Evolutionary conservation across 2,329 filamentous ascomycete genomes (phyloP).

Genomic region (Lachnellula arida): DNA sequence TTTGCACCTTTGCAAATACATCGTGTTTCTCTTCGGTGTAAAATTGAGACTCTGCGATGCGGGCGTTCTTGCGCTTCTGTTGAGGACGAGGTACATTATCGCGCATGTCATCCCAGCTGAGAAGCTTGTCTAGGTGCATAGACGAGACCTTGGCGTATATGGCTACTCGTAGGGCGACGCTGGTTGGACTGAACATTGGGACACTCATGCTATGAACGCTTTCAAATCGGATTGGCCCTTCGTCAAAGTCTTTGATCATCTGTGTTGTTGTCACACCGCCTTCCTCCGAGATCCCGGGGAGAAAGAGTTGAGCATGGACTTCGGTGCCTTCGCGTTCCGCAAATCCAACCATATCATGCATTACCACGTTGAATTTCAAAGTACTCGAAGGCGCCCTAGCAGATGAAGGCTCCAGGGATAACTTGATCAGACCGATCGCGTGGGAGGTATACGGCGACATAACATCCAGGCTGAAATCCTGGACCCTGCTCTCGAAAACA

Average conservation of each 20-base stretch:
- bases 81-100: constrained; percentile 63
- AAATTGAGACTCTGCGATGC: constrained; percentile 88
- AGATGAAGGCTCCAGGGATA: constrained; percentile 89
- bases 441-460: constrained; percentile 89
- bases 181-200: constrained; percentile 69
- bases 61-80: constrained; percentile 47
- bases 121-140: constrained; percentile 93
- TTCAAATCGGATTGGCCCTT: constrained; percentile 87
- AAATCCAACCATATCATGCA: constrained; percentile 94
- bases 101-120: constrained; percentile 98
- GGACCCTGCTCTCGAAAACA: constrained; percentile 90
- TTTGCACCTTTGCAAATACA: constrained; percentile 79
- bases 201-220: constrained; percentile 98
- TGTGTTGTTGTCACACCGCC: constrained; percentile 92
- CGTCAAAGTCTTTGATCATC: constrained; percentile 91
- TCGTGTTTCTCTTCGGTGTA: constrained; percentile 93
- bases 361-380: constrained; percentile 96
- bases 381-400: constrained; percentile 88
- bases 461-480: constrained; percentile 89
- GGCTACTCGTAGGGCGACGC: constrained; percentile 75
- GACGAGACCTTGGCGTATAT: constrained; percentile 87
- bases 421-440: constrained; percentile 81
- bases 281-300: constrained; percentile 84
- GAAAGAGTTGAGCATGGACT: constrained; percentile 94
- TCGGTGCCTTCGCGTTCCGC: constrained; percentile 92